These are phyloP conservation scores for Penicillium thymicola DNA, from an alignment of 2,329 filamentous ascomycete genomes.

Conservation along the genomic window DNA sequence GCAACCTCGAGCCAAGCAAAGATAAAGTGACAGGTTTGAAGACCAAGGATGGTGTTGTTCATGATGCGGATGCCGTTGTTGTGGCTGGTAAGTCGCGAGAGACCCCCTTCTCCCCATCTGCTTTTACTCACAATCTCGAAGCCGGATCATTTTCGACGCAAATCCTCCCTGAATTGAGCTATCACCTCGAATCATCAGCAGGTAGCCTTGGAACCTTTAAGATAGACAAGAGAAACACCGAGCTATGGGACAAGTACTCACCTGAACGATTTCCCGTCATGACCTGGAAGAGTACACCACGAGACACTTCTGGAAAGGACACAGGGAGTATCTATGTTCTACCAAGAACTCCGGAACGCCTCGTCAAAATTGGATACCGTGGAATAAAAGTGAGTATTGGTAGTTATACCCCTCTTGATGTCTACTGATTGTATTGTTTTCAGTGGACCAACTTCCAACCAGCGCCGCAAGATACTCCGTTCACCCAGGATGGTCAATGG, in stretches of 20 bases:
- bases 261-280: slow-evolving; percentile 33
- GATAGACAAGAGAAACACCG: slow-evolving; percentile 20
- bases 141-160: slow-evolving; percentile 35
- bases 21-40: slow-evolving; percentile 18
- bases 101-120: neutral
- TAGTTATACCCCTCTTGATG: neutral
- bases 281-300: slow-evolving; percentile 31
- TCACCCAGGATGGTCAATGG: slow-evolving; percentile 32
- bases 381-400: slow-evolving; percentile 23
- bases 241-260: slow-evolving; percentile 34
- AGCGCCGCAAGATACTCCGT: slow-evolving; percentile 26
- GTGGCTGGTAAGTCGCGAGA: slow-evolving; percentile 24
- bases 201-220: slow-evolving; percentile 31
- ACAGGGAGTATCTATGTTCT: slow-evolving; percentile 31
- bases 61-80: slow-evolving; percentile 21
- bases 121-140: slow-evolving; percentile 9
- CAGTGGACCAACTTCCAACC: slow-evolving; percentile 35
- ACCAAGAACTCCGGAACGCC: slow-evolving; percentile 25
- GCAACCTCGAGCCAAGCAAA: neutral
- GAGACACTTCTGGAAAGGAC: slow-evolving; percentile 28
- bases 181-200: slow-evolving; percentile 31
- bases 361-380: slow-evolving; percentile 31
- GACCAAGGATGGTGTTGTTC: slow-evolving; percentile 19
- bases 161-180: slow-evolving; percentile 27
- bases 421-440: neutral